Base-by-base conservation (phyloP, 768 basidiomycete genomes). In the Pseudohyphozyma bogoriensis region DNA sequence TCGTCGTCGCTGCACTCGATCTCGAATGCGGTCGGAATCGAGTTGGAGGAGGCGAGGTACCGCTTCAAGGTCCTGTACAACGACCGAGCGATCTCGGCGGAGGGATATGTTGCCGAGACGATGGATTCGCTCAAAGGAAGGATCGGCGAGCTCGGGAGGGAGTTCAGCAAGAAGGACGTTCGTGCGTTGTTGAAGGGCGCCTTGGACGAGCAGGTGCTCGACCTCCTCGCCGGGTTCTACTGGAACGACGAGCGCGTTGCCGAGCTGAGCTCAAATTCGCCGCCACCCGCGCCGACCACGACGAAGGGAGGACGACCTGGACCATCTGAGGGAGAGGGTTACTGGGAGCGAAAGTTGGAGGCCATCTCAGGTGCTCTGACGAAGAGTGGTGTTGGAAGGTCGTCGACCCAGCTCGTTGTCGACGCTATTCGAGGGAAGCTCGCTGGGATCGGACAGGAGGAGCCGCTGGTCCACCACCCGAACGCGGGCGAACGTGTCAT, bases 21-120 rank as follows among this genome's bases (percentile, higher is more conserved):
- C 73, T 88, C 89, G 60, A 97, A 97, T 74, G 90, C 90, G 4
- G 95, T 97, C 13, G 90, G 95, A 69, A 82, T 96, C 40, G 95
- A 99, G 73, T 79, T 99, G 12, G 95, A 99, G 74, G 95, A 97
- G 70, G 85, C 95, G 3, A 85, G 85, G 16, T 99, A 99, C 73
- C 95, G 97, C 74, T 99, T 99, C 82, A 99, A 99, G 76, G 95
- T 99, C 3, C 86, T 92, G 73, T 89, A 89, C 76, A 99, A 99
- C 71, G 95, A 99, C 75, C 84, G 89, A 28, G 82, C 89, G 28
- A 87, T 96, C 61, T 86, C 87, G 1, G 85, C 95, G 15, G 95
- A 99, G 73, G 91, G 89, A 2, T 99, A 99, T 72, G 89, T 99
- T 51, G 92, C 95, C 10, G 95, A 97, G 76, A 91, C 92, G 3